phyloP scores from a whole-genome alignment of 805 yeast genomes.

The Pichia deserticola region DNA sequence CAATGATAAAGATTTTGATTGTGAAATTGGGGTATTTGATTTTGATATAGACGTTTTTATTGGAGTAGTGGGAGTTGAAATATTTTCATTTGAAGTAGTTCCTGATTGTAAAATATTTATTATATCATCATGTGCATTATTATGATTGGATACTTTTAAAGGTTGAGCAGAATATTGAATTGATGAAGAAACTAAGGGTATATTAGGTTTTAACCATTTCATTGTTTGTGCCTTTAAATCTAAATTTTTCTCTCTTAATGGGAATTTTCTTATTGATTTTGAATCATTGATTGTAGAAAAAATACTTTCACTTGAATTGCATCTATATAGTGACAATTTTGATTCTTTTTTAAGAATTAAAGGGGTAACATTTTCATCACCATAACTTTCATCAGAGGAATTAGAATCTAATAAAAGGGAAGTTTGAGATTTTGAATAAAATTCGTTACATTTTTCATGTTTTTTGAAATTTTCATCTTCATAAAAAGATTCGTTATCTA shows the following conservation, averaged over 20 bases:
- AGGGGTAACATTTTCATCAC: constrained; percentile 20
- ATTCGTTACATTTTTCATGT: neutral
- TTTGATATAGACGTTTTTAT: neutral
- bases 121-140: constrained; percentile 12
- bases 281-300: constrained; percentile 11
- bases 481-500: constrained; percentile 4
- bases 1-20: neutral
- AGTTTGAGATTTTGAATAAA: neutral
- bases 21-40: neutral
- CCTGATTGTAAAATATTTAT: constrained; percentile 9
- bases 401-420: constrained; percentile 1
- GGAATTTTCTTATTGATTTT: neutral
- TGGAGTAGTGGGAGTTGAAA: constrained; percentile 1
- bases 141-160: neutral
- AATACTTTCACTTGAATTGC: constrained; percentile 26
- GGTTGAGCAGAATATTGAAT: neutral
- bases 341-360: constrained; percentile 12
- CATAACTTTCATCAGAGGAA: constrained; percentile 19
- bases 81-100: neutral
- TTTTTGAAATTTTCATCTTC: neutral
- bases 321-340: constrained; percentile 10
- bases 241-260: constrained; percentile 4
- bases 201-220: constrained; percentile 26
- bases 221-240: constrained; percentile 25
- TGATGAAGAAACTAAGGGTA: constrained; percentile 16